phyloP scores from a whole-genome alignment of 2,329 filamentous ascomycete species.

The Cytospora paraplurivora region DNA sequence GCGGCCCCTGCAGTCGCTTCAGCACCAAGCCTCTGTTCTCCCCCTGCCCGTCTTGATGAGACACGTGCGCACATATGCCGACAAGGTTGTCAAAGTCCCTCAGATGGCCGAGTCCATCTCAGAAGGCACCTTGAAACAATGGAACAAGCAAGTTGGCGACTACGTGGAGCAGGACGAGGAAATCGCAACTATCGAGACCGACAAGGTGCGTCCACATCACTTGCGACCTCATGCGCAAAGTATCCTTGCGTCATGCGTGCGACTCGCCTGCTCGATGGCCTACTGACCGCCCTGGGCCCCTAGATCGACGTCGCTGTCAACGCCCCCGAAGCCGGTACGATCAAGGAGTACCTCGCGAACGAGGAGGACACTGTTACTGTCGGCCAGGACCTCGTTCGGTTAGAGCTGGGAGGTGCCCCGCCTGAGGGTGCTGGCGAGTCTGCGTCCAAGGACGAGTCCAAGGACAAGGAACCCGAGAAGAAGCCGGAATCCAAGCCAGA shows the following conservation, averaged over 20 bases:
- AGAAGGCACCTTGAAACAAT: constrained; percentile 95
- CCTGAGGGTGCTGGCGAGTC: constrained; percentile 58
- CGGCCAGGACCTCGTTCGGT: constrained; percentile 83
- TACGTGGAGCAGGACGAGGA: constrained; percentile 95
- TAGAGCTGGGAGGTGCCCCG: constrained; percentile 75
- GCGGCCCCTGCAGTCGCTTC: constrained; percentile 40
- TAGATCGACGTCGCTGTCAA: constrained; percentile 97
- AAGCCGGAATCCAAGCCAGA: constrained; percentile 36
- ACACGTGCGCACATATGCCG: constrained; percentile 69
- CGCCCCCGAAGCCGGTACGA: constrained; percentile 83
- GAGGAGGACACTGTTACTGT: constrained; percentile 96
- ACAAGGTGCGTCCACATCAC: constrained; percentile 68
- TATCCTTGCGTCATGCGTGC: not conserved
- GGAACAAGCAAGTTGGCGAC: constrained; percentile 89
- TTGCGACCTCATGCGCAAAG: not conserved
- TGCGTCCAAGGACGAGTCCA: constrained; percentile 54
- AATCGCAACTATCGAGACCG: constrained; percentile 97
- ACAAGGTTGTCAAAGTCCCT: constrained; percentile 88
- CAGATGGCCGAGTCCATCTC: constrained; percentile 99
- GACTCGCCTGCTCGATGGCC: not conserved
- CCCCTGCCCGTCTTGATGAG: constrained; percentile 55
- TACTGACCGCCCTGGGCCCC: constrained; percentile 14
- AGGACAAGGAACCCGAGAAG: constrained; percentile 46
- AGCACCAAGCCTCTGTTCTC: constrained; percentile 25
- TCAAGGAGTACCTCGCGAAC: constrained; percentile 87